phyloP scores from a whole-genome alignment of 371 early-diverging fungal genomes.

The Apophysomyces sp. region DNA sequence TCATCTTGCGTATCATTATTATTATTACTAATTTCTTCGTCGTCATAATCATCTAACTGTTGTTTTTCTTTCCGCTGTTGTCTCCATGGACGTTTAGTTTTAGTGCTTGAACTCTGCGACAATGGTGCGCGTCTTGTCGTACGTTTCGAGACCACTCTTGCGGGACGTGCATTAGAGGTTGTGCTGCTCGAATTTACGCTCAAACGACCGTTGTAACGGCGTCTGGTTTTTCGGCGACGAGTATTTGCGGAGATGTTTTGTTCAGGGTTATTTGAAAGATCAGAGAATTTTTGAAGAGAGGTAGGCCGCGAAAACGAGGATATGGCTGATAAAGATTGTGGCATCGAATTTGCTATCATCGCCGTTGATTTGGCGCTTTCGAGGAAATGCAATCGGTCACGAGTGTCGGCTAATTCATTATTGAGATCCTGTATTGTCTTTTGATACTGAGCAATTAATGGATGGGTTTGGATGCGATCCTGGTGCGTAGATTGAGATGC shows the following conservation, averaged over 20 bases:
- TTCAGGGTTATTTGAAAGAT: not conserved
- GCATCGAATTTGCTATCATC: constrained; percentile 11
- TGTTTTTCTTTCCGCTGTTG: not conserved
- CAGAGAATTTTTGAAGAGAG: not conserved
- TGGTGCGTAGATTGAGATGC: not conserved
- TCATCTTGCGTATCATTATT: constrained; percentile 3
- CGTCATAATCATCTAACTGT: not conserved
- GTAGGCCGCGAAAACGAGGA: not conserved
- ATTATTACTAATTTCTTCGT: constrained; percentile 1
- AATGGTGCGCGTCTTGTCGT: constrained; percentile 18
- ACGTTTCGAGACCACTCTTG: not conserved
- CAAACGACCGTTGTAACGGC: not conserved
- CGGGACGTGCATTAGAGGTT: constrained; percentile 6
- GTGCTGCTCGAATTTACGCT: constrained; percentile 1
- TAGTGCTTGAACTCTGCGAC: constrained; percentile 16
- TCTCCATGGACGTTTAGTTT: constrained; percentile 6
- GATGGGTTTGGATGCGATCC: constrained; percentile 21
- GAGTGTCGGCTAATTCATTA: constrained; percentile 35
- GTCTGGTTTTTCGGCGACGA: not conserved
- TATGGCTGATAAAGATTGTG: not conserved
- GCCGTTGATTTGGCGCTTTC: constrained; percentile 15
- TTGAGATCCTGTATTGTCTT: constrained; percentile 45
- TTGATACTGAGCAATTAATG: constrained; percentile 50
- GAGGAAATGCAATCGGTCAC: constrained; percentile 23
- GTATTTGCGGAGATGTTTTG: not conserved